These are phyloP conservation scores for Pyronema omphalodes DNA, from an alignment of 495 filamentous ascomycete species.

Conservation along the genomic window DNA sequence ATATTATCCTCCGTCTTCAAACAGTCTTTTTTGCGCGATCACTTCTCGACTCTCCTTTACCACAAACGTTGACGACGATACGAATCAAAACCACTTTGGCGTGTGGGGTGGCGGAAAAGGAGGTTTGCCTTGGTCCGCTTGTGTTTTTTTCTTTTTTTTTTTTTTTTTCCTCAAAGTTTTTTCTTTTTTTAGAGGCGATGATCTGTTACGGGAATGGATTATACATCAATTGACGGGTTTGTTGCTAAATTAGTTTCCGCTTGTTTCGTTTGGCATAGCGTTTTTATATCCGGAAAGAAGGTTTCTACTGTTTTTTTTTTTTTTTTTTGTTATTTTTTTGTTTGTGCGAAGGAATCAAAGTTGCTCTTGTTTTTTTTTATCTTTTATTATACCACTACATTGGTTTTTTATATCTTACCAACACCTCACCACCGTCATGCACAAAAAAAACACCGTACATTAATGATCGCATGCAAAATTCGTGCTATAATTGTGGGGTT, in stretches of 20 bases:
- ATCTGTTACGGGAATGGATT: conserved; percentile 6
- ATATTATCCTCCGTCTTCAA: conserved; percentile 5
- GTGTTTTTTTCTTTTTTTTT: neutral
- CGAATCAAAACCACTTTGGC: conserved; percentile 6
- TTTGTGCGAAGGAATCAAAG: conserved; percentile 3
- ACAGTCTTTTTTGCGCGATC: neutral
- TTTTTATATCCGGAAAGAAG: conserved; percentile 7
- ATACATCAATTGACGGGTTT: conserved; percentile 4
- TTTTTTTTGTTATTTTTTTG: conserved; percentile 1
- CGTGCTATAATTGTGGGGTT: too few relatives aligned
- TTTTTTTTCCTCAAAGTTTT: neutral
- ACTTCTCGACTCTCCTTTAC: conserved; percentile 8
- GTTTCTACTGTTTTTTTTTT: neutral
- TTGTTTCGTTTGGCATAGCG: conserved; percentile 1
- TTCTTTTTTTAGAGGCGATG: conserved; percentile 1
- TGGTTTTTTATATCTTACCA: neutral
- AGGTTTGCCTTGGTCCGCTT: conserved; percentile 1
- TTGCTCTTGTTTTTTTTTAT: neutral
- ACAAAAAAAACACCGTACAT: too few relatives aligned
- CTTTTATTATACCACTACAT: neutral
- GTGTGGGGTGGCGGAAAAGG: neutral
- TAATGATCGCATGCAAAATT: too few relatives aligned
- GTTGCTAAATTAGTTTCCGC: conserved; percentile 4
- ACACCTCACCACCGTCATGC: neutral
- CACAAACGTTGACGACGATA: conserved; percentile 9